Percentiles rank a stretch among this genome's conserved stretches.
phyloP scores from a whole-genome alignment of 2,329 filamentous ascomycete species.

The Pseudogymnoascus sp. region DNA sequence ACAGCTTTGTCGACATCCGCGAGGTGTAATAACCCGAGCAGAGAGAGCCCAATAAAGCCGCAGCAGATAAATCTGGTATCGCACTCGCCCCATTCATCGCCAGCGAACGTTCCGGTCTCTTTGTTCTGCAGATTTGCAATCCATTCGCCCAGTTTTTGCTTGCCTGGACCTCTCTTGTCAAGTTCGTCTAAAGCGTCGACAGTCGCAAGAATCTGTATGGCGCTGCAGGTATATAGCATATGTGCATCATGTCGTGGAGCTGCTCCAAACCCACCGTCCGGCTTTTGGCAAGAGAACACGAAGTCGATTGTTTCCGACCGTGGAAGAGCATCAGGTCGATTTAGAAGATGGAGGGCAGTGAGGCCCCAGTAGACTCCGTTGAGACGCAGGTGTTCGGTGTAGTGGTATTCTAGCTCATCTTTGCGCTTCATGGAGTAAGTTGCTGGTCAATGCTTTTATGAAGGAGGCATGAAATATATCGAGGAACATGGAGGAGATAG shows the following conservation, averaged over 20 bases:
- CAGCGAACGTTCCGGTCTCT: conserved; percentile 78
- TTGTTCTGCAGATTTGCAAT: conserved; percentile 76
- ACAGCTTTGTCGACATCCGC: conserved; percentile 77
- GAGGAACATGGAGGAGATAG: conserved; percentile 19
- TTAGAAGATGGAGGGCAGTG: conserved; percentile 77
- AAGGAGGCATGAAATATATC: neutral
- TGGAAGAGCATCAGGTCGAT: conserved; percentile 72
- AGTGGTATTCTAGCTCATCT: conserved; percentile 95
- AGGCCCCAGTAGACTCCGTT: conserved; percentile 97
- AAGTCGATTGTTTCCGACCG: conserved; percentile 78
- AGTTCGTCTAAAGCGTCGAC: conserved; percentile 79
- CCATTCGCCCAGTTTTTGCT: conserved; percentile 64
- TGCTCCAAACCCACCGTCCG: conserved; percentile 84
- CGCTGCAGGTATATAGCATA: conserved; percentile 92
- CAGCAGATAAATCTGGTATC: conserved; percentile 93
- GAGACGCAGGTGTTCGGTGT: conserved; percentile 91
- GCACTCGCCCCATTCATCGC: conserved; percentile 93
- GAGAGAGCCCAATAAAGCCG: conserved; percentile 79
- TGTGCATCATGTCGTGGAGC: conserved; percentile 92
- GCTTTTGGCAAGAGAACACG: conserved; percentile 88
- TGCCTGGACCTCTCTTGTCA: conserved; percentile 53
- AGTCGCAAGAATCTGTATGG: conserved; percentile 84
- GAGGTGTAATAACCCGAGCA: conserved; percentile 64
- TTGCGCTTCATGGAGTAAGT: conserved; percentile 52
- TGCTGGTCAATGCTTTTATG: conserved; percentile 19